Base-by-base conservation (phyloP, 257 asterid species). In the Solanum paucissectum region DNA sequence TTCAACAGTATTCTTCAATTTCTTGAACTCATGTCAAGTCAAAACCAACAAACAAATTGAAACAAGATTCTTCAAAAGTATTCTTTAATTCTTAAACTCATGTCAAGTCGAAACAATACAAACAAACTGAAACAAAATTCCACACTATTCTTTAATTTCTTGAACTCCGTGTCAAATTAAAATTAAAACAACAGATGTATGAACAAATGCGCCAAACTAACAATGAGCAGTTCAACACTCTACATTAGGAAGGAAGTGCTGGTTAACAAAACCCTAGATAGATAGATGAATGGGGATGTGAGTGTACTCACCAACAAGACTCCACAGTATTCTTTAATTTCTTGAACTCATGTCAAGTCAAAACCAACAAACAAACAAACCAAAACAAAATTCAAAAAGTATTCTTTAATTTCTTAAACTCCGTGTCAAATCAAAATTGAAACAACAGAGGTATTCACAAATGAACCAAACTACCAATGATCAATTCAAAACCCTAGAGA, bases 401-500 rank as follows among this genome's bases (percentile, higher is more conserved):
- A 20, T 20, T 55, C 25, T 55, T 55, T 55, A 55, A 55, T 55
- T 55, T 7, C 1, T 7, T 20, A 25, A 55, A 55, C 66, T 58
- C 66, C 4, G 25, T 20, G 12, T 55, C 25, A 7, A 58, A 58
- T 58, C 66, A 58, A 20, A 58, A 58, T 58, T 20, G 7, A 58
- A 8, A 58, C 25, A 58, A 58, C 25, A 58, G 66, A 58, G 66
- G 25, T 58, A 20, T 20, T 25, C 20, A 7, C n/a, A 60, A 60
- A 21, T 60, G 27, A 12, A 21, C 68, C 12, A 20, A 58, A 58
- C 66, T 58, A 58, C 7, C 66, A 20, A 58, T 20, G 66, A 58
- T 25, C 66, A 58, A 12, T 58, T 58, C 20, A 64, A 64, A 90
- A 84, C 92, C 91, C 90, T 85, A 87, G 84, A 71, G 7, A 64